Percentiles rank a stretch among this genome's conserved stretches.
Conservation (phyloP, 345 rosid species). For the Iberis pinnata region DNA sequence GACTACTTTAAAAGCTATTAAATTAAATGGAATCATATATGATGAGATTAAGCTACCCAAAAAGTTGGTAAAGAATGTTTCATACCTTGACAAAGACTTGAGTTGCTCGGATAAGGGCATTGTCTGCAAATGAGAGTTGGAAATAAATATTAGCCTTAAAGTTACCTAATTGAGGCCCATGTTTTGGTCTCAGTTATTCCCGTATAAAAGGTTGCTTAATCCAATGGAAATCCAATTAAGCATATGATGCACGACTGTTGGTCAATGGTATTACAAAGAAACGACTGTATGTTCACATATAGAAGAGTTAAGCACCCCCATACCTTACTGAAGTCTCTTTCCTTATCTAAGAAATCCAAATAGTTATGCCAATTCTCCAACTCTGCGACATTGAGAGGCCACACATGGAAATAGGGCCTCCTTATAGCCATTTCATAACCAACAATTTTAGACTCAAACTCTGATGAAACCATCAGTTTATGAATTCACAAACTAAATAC, state of each 20-base stretch:
- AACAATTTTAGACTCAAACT: not conserved
- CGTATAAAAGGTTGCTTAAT: not conserved
- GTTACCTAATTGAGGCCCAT: slow-evolving; percentile 1
- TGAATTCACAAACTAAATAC: no score
- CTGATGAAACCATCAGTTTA: no score
- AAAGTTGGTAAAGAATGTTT: no score
- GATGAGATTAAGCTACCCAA: not conserved
- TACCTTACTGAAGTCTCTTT: slow-evolving; percentile 8
- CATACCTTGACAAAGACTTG: not conserved
- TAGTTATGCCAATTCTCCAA: slow-evolving; percentile 13
- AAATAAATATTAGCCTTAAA: not conserved
- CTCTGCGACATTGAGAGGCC: slow-evolving; percentile 16
- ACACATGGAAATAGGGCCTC: slow-evolving; percentile 15
- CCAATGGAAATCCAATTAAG: slow-evolving; percentile 2
- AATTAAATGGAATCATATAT: no score
- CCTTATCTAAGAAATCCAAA: not conserved
- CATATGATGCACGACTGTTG: slow-evolving; percentile 12
- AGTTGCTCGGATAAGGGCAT: no score
- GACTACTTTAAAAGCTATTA: no score
- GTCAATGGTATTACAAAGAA: not conserved
- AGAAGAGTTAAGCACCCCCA: not conserved
- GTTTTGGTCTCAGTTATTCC: slow-evolving; percentile 7
- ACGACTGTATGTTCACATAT: not conserved
- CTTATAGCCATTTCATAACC: slow-evolving; percentile 13
- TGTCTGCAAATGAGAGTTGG: not conserved